phyloP scores from a whole-genome alignment of 306 rosid genomes.

The Glycine soja region DNA sequence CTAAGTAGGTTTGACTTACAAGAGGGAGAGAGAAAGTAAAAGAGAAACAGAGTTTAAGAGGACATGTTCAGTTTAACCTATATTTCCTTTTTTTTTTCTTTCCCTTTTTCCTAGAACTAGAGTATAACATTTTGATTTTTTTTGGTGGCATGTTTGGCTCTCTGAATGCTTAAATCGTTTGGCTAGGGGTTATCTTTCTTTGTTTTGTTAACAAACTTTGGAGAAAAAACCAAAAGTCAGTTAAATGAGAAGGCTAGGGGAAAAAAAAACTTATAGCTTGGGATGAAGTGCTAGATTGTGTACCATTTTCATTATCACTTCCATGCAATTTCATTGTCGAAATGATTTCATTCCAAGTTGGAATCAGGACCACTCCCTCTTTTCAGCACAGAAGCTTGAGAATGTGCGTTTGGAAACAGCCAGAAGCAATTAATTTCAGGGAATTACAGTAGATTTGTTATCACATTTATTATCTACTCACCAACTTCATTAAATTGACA shows the following conservation, averaged over 20 bases:
- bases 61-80: constrained; percentile 44
- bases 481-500: constrained; percentile 55
- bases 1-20: constrained; percentile 64
- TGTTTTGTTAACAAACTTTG: constrained; percentile 10
- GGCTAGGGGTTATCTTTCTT: constrained; percentile 13
- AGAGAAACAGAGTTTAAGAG: background rate
- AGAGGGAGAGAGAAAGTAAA: constrained; percentile 21
- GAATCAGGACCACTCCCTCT: constrained; percentile 67
- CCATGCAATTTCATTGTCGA: constrained; percentile 71
- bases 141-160: constrained; percentile 11
- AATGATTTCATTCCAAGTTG: constrained; percentile 71
- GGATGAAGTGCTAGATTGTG: constrained; percentile 44
- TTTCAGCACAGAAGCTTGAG: background rate
- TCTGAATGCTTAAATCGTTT: constrained; percentile 23
- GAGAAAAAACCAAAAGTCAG: constrained; percentile 26
- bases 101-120: constrained; percentile 9
- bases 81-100: background rate
- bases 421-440: constrained; percentile 46
- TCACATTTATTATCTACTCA: constrained; percentile 51
- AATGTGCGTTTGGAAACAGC: constrained; percentile 38
- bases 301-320: constrained; percentile 43
- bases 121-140: constrained; percentile 35
- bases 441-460: constrained; percentile 47
- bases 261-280: constrained; percentile 23
- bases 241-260: background rate